These are phyloP conservation scores for Ophiostoma sp. DNA, from an alignment of 2,329 filamentous ascomycete genomes.

Conservation along the genomic window DNA sequence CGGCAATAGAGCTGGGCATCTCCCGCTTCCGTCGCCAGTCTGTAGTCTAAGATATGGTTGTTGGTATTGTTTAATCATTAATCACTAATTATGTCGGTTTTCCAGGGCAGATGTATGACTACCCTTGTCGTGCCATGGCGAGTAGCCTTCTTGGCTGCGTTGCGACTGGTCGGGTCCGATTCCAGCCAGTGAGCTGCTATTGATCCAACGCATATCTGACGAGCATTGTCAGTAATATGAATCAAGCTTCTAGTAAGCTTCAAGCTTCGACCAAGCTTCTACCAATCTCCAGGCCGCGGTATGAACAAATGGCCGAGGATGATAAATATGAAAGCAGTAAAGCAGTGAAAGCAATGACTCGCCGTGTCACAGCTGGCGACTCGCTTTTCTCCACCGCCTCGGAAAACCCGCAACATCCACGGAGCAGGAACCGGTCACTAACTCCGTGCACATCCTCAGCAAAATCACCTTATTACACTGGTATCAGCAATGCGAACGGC, in stretches of 20 bases:
- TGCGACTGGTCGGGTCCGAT: background rate
- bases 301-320: too few species aligned
- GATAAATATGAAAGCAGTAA: too few species aligned
- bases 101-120: background rate
- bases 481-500: background rate
- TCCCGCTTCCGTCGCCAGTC: background rate
- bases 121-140: background rate
- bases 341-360: too few species aligned
- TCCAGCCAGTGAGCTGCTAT: background rate
- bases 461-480: background rate
- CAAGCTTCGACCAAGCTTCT: too few species aligned
- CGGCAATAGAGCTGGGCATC: background rate
- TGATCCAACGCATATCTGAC: background rate
- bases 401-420: background rate
- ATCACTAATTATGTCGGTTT: background rate
- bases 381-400: background rate
- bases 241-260: background rate
- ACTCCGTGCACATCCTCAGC: background rate
- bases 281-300: background rate
- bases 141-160: conserved; percentile 2
- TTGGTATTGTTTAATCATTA: background rate
- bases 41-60: background rate
- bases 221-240: background rate
- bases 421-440: background rate
- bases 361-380: too few species aligned